Base-by-base conservation (phyloP, 306 rosid genomes). In the Fragaria iinumae region DNA sequence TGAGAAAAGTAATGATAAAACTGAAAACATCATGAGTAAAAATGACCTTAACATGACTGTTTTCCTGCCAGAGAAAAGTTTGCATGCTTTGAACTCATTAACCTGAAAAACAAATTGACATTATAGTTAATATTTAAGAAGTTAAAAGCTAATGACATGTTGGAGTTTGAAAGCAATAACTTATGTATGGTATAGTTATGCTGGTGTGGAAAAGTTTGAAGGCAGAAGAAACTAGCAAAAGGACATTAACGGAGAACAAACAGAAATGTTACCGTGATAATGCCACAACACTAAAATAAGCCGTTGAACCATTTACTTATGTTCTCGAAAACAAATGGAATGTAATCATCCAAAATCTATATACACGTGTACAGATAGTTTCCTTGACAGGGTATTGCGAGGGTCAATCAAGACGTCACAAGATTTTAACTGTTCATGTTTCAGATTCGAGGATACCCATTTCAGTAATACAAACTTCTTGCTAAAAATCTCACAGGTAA, bases 41-140 rank as follows among this genome's bases (percentile, higher is more conserved):
- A 71, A 67, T 60, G 84, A 94, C 98, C 98, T 95, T 84, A 92
- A 73, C 56, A 77, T 41, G 72, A 92, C 78, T 74, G 48, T 81
- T 81, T 80, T 79, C 71, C 90, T 88, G 25, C 93, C 92, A 83
- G 77, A 74, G 70, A 81, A 77, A 76, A 89, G 81, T 83, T 80
- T 85, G 1, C 25, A 68, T 41, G 76, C 86, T 84, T 88, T 88
- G 74, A 57, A 45, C 56, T 88, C 88, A 45, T 93, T 93, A 74
- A 90, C 96, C 98, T 93, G 86, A 77, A 73, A 59, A 50, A 56
- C n/a, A 69, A 72, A 76, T 77, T 80, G 21, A 43, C 47, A 68
- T 57, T 76, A 47, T 76, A 38, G 64, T 32, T 36, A 43, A 62
- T 17, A 55, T 41, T 11, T 7, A 77, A 69, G 4, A 77, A 69